A percentile compares a stretch with the other conserved stretches of the same genome.
Evolutionary conservation across 371 early-diverging fungal genomes (phyloP).

Genomic region (Mucor lusitanicus): DNA sequence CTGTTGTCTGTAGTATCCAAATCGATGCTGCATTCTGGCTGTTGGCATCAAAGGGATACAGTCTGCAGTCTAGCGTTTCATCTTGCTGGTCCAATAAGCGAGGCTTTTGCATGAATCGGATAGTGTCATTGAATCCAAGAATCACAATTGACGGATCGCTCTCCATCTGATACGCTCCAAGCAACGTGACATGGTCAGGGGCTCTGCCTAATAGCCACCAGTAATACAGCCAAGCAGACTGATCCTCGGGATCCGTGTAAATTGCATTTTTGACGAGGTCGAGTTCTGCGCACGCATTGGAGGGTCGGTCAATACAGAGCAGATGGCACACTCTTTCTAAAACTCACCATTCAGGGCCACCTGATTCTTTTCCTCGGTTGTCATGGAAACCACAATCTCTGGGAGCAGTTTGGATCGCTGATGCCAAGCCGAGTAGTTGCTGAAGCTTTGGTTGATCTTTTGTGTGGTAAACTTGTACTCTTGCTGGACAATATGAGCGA

Average conservation of each 20-base stretch:
- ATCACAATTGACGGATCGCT: slow-evolving; percentile 12
- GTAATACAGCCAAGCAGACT: slow-evolving; percentile 95
- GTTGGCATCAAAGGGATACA: slow-evolving; percentile 15
- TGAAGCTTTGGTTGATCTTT: slow-evolving; percentile 89
- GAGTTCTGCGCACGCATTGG: slow-evolving; percentile 56
- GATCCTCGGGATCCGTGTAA: slow-evolving; percentile 96
- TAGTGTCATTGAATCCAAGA: slow-evolving; percentile 27
- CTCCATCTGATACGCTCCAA: slow-evolving; percentile 25
- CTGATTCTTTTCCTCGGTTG: slow-evolving; percentile 40
- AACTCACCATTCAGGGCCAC: slow-evolving; percentile 39
- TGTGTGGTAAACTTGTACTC: slow-evolving; percentile 86
- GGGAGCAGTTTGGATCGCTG: slow-evolving; percentile 84
- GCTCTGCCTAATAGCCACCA: slow-evolving; percentile 81
- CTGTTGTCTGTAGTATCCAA: slow-evolving; percentile 18
- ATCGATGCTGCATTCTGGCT: slow-evolving; percentile 23
- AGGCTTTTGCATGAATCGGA: slow-evolving; percentile 20
- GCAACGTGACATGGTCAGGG: slow-evolving; percentile 17
- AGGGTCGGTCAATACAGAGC: not conserved
- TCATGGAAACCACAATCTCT: slow-evolving; percentile 49
- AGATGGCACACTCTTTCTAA: not conserved
- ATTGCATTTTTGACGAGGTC: slow-evolving; percentile 85
- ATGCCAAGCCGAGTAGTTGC: slow-evolving; percentile 98
- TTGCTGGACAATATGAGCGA: slow-evolving; percentile 25
- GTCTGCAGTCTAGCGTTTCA: slow-evolving; percentile 11
- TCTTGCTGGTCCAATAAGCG: slow-evolving; percentile 3